Evolutionary conservation across 2,329 filamentous ascomycete genomes (phyloP), one percentile per base, ranked within the genome.

Genomic region (Ophiostoma himal-ulmi): DNA sequence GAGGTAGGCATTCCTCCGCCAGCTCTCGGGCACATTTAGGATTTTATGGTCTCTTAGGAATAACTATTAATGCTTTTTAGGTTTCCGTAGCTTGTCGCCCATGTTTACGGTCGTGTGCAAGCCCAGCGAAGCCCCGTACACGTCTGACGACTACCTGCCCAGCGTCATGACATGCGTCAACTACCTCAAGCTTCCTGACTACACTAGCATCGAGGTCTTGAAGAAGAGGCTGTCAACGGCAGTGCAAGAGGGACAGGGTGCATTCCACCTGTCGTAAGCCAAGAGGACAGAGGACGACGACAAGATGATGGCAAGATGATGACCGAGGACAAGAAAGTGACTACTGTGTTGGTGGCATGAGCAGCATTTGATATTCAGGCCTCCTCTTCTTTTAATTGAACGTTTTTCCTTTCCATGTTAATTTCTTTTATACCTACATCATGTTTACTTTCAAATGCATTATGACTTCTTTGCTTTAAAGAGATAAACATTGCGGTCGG

Each of bases 151-250:
- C 81, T 99, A 98, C 77, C 86, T 99, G n/a, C 95, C 96, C 14
- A 98, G 94, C 78, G 96, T 99, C 79, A 99, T 99, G 96, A 99
- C 96, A 13, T 99, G 96, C 79, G 95, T 97, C 80, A 99, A 99
- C 80, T 99, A 99, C 79, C 88, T 99, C 76, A 99, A 99, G 81
- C 86, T 99, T 77, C 95, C 95, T 26, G 93, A 99, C 80, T 99
- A 99, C 81, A 94, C 89, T 74, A 88, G 83, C 75, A 82, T 96
- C 73, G 87, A 92, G 1, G 85, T 90, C 68, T 88, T 99, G 80
- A 89, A 86, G 77, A 86, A 90, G 78, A 92, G 92, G 79, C 84
- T 99, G 69, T 88, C 87, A 74, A 90, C 90, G 74, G 96, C 95
- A 36, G 96, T 97, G 78, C 91, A 89, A 79, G 96, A 99, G 82